Percentiles rank a stretch among this genome's conserved stretches.
phyloP scores from a whole-genome alignment of 805 yeast genomes.

The Yamadazyma sp. region DNA sequence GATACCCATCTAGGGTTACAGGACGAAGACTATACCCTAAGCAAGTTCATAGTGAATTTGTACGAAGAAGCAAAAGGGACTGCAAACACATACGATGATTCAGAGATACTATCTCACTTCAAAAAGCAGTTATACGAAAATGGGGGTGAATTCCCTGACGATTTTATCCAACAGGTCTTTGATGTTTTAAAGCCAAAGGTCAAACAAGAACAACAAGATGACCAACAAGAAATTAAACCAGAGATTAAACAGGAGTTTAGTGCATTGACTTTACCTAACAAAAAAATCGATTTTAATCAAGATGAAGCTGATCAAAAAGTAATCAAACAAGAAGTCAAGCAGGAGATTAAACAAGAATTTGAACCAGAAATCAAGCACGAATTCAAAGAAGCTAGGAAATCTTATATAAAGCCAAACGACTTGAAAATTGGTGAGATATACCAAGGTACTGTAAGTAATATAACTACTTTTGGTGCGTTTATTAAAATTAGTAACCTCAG shows the following conservation, averaged over 20 bases:
- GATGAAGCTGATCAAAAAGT: constrained; percentile 8
- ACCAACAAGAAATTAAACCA: no score
- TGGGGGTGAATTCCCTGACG: constrained; percentile 40
- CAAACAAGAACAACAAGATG: constrained; percentile 7
- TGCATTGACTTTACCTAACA: constrained; percentile 17
- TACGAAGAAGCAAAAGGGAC: constrained; percentile 5
- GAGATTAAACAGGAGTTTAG: constrained; percentile 2
- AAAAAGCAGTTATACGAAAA: constrained; percentile 22
- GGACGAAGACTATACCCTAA: constrained; percentile 7
- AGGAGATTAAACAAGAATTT: neutral
- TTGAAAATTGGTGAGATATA: constrained; percentile 49
- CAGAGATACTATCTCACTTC: constrained; percentile 11
- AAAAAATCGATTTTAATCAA: constrained; percentile 10
- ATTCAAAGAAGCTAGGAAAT: no score
- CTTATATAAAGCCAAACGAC: constrained; percentile 1
- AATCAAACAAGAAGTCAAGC: neutral
- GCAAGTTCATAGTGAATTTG: constrained; percentile 10
- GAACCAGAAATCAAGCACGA: neutral
- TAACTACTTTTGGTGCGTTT: constrained; percentile 78
- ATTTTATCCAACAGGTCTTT: constrained; percentile 24
- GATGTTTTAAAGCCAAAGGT: constrained; percentile 8
- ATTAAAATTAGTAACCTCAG: constrained; percentile 43
- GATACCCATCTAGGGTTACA: constrained; percentile 9
- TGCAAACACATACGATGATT: neutral
- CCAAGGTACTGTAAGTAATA: constrained; percentile 56